Percentiles rank a stretch among this genome's conserved stretches.
phyloP scores from a whole-genome alignment of 2,329 filamentous ascomycete species.

The Cylindrodendrum hubeiense region DNA sequence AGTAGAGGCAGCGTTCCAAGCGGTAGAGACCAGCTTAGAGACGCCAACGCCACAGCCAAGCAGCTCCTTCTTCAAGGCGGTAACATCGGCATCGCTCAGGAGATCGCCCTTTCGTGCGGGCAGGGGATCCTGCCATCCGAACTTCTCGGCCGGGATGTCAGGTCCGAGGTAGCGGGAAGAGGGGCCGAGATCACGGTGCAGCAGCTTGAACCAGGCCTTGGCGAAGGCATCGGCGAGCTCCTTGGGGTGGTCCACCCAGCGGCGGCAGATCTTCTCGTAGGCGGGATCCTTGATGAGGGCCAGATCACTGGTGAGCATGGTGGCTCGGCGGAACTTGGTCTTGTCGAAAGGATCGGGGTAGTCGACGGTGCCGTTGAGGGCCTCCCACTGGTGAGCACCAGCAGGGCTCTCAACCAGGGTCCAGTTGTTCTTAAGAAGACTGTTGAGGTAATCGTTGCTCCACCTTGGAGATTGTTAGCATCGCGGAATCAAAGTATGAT shows the following conservation, averaged over 20 bases:
- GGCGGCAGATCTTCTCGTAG: slow-evolving; percentile 82
- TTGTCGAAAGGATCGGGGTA: slow-evolving; percentile 79
- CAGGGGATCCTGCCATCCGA: slow-evolving; percentile 82
- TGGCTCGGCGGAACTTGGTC: slow-evolving; percentile 79
- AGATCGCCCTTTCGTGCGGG: slow-evolving; percentile 69
- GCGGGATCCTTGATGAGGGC: slow-evolving; percentile 77
- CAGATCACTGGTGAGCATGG: slow-evolving; percentile 82
- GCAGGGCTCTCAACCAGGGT: slow-evolving; percentile 80
- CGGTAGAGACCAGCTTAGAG: slow-evolving; percentile 72
- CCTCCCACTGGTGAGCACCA: slow-evolving; percentile 82
- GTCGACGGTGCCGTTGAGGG: slow-evolving; percentile 75
- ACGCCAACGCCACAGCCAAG: slow-evolving; percentile 70
- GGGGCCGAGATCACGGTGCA: slow-evolving; percentile 84
- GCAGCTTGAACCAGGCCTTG: slow-evolving; percentile 85
- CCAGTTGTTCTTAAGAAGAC: slow-evolving; percentile 85
- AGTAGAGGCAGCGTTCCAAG: slow-evolving; percentile 78
- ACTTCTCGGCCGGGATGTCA: slow-evolving; percentile 76
- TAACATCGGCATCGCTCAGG: slow-evolving; percentile 72
- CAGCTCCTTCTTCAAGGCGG: slow-evolving; percentile 76
- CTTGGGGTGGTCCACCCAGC: slow-evolving; percentile 76
- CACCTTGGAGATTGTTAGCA: slow-evolving; percentile 55
- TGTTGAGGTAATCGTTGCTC: slow-evolving; percentile 81
- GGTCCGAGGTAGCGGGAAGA: slow-evolving; percentile 78
- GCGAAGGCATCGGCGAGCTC: slow-evolving; percentile 77
- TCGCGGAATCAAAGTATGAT: neutral